Evolutionary conservation across 1,139 yeast genomes (phyloP), one percentile per base, ranked within the genome.

Genomic region (Magnusiomyces sp.): DNA sequence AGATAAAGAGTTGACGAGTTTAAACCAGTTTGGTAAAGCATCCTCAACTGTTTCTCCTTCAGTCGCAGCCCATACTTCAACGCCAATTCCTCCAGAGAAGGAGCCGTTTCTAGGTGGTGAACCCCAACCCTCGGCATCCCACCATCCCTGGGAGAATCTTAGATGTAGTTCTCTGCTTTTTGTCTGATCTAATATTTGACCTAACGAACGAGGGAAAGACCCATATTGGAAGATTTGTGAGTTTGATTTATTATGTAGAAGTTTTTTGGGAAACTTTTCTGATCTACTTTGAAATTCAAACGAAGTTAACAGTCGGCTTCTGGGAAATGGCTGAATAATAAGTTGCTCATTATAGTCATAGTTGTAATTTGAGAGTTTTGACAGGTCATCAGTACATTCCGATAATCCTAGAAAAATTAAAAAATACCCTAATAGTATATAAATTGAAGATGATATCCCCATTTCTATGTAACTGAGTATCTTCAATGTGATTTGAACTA

Each of bases 61-160:
- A 23, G 92, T 76, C 45, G 81, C 74, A 0, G 97, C 94, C 87
- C 95, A 87, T 10, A 92, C 63, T 65, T 94, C 99, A 10, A 92
- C 96, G 34, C 99, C 99, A 2, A 94, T 85, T 1, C 98, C 98
- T 20, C 98, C 98, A 49, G 90, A 75, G 51, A 69, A 71, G 11
- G 67, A 62, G 0, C 99, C 99, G 58, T 79, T 70, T 46, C 71
- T 69, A 0, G 97, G 97, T 47, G 87, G 73, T 45, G 74, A 70
- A 0, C 98, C 98, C 95, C 97, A 92, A 5, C 76, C 70, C 53
- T 84, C 87, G 0, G 90, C 72, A 61, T 92, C 96, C 95, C 97
- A 92, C 83, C 92, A 85, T 1, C 98, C 99, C 63, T 88, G 95
- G 1, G 95, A 79, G 63, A 94, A 90, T 47, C 97, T 69, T 53